These are phyloP conservation scores for Achaetomium macrosporum DNA, from an alignment of 2,329 filamentous ascomycete species.

Conservation along the genomic window DNA sequence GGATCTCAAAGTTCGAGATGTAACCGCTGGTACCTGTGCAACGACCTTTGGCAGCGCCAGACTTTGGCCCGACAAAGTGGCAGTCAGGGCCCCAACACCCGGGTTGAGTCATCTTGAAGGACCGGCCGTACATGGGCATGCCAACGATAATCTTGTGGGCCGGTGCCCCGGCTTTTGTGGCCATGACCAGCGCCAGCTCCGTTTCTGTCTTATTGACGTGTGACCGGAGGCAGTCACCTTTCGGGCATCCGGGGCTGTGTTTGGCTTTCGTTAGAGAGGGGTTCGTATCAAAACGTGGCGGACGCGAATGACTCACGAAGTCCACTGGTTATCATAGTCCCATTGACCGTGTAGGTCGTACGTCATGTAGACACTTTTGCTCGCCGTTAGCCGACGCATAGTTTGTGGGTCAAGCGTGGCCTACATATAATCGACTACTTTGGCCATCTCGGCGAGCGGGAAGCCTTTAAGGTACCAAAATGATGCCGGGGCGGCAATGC, in stretches of 20 bases:
- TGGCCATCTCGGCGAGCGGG: neutral
- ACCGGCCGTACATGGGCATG: neutral
- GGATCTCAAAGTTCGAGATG: constrained; percentile 19
- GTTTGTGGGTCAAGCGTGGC: too few relatives aligned
- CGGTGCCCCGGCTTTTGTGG: neutral
- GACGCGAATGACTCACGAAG: neutral
- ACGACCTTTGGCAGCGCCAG: neutral
- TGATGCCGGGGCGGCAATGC: neutral
- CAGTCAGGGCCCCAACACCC: neutral
- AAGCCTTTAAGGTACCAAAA: neutral
- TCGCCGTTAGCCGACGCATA: too few relatives aligned
- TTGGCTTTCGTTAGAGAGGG: too few relatives aligned
- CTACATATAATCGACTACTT: neutral
- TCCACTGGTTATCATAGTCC: neutral
- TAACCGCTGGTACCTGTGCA: constrained; percentile 19
- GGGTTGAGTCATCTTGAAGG: neutral
- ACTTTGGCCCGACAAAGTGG: constrained; percentile 11
- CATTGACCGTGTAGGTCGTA: neutral
- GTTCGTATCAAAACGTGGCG: too few relatives aligned
- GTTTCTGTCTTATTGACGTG: neutral
- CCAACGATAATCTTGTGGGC: neutral
- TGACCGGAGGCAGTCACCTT: neutral
- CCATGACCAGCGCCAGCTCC: neutral
- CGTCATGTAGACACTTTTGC: neutral
- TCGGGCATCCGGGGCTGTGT: neutral